Evolutionary conservation across 345 rosid species (phyloP).

Genomic region (Rhizophora mangle): DNA sequence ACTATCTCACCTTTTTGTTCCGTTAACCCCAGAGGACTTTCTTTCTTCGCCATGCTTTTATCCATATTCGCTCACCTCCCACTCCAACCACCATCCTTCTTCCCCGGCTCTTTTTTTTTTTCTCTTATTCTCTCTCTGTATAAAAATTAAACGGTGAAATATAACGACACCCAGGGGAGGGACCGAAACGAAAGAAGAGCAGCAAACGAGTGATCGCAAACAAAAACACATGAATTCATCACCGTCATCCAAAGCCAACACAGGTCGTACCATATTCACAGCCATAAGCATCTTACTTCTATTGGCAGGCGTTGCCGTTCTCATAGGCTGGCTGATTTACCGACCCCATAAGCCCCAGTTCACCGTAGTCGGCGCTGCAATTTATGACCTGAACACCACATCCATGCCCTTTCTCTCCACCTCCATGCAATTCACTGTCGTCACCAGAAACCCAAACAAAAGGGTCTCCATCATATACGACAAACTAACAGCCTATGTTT

Average conservation of each 20-base stretch:
- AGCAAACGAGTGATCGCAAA: neutral
- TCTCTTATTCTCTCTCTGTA: too few relatives aligned
- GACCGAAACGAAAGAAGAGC: neutral
- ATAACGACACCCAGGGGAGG: too few relatives aligned
- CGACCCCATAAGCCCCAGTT: slow-evolving; percentile 76
- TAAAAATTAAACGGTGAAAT: too few relatives aligned
- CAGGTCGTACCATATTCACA: slow-evolving; percentile 6
- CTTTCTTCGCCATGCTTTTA: neutral
- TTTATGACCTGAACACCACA: slow-evolving; percentile 65
- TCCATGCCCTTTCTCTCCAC: slow-evolving; percentile 61
- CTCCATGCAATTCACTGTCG: slow-evolving; percentile 74
- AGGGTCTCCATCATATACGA: slow-evolving; percentile 58
- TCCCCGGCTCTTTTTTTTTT: neutral
- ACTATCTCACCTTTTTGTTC: slow-evolving; percentile 6
- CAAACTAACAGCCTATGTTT: slow-evolving; percentile 53
- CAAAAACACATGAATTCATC: neutral
- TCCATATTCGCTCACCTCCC: neutral
- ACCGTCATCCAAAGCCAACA: neutral
- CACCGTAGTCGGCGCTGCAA: slow-evolving; percentile 61
- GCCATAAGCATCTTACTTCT: slow-evolving; percentile 40
- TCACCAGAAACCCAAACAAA: slow-evolving; percentile 73
- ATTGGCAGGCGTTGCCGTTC: slow-evolving; percentile 49
- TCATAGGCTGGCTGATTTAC: slow-evolving; percentile 68
- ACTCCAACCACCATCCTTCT: slow-evolving; percentile 2
- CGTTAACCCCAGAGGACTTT: slow-evolving; percentile 15